A percentile compares a stretch with the other conserved stretches of the same genome.
Evolutionary conservation across 164 flowering plant species (phyloP).

Genomic region (Stephania cephalantha): DNA sequence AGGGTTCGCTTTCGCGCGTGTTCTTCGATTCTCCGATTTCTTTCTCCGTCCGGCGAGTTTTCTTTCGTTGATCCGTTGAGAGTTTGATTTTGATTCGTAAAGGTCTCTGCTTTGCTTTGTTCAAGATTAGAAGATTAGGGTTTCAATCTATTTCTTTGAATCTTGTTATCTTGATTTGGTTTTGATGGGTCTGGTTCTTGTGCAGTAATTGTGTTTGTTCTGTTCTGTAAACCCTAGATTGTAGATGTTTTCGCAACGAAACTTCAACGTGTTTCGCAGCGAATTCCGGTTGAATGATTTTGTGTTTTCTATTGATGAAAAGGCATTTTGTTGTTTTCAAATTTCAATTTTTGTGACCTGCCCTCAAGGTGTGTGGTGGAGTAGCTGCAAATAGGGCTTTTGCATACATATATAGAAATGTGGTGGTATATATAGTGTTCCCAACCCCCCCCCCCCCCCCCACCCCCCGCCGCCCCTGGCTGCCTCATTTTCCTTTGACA

Average conservation of each 20-base stretch:
- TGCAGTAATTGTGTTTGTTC: too few species aligned
- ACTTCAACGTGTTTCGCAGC: background rate
- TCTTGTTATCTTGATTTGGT: background rate
- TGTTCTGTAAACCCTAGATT: background rate
- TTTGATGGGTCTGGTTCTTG: background rate
- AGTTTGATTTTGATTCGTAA: background rate
- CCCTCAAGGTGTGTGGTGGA: too few species aligned
- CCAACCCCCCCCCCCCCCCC: too few species aligned
- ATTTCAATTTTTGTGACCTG: too few species aligned
- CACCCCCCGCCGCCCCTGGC: too few species aligned
- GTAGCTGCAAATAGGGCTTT: too few species aligned
- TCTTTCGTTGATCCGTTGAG: background rate
- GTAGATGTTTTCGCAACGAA: background rate
- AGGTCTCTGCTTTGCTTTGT: background rate
- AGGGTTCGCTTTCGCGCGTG: too few species aligned
- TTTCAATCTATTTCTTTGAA: background rate
- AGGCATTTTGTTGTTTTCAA: too few species aligned
- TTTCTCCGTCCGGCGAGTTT: background rate
- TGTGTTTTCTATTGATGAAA: too few species aligned
- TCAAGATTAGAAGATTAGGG: background rate
- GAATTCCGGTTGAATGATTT: background rate
- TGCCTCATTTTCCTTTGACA: too few species aligned
- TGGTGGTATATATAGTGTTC: too few species aligned
- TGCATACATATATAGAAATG: too few species aligned
- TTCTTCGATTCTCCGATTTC: background rate